A percentile compares a stretch with the other conserved stretches of the same genome.
Conservation (phyloP, 192 early-diverging fungal genomes). For the Irineochytrium annulatum region DNA sequence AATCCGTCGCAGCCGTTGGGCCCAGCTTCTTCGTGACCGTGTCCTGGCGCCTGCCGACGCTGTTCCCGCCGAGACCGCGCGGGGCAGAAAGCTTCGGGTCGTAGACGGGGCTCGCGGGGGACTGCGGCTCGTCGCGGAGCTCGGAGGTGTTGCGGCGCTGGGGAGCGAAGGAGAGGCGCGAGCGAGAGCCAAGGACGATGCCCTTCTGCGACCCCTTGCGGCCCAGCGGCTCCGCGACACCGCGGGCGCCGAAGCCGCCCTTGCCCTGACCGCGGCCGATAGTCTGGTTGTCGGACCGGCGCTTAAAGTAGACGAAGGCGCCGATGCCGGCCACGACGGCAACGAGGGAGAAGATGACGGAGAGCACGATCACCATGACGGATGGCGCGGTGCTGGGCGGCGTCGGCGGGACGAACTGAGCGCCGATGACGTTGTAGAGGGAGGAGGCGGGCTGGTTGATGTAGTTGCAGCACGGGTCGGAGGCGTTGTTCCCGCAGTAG, state of each 20-base stretch:
- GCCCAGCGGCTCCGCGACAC: not conserved
- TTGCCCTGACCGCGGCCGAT: not conserved
- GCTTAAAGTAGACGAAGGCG: not conserved
- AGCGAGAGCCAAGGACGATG: not conserved
- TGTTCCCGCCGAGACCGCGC: not conserved
- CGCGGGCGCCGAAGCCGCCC: not conserved
- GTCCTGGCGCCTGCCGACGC: not conserved
- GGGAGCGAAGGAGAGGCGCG: not conserved
- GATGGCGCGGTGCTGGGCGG: not conserved
- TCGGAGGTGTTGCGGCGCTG: not conserved
- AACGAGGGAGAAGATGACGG: not conserved
- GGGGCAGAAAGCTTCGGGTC: too few species aligned
- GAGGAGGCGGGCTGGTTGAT: not conserved
- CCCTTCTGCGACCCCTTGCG: not conserved
- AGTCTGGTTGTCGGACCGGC: slow-evolving; percentile 1
- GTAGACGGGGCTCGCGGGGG: not conserved
- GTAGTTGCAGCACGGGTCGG: slow-evolving; percentile 6
- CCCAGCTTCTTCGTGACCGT: not conserved
- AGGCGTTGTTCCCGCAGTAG: not conserved
- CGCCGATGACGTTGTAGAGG: not conserved
- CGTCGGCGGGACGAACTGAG: not conserved
- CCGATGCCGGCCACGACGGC: not conserved
- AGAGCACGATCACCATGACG: not conserved
- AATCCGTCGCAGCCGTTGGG: not conserved
- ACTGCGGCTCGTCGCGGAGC: not conserved